Evolutionary conservation across 768 basidiomycete species (phyloP).

Genomic region (Hericium rajendrae): DNA sequence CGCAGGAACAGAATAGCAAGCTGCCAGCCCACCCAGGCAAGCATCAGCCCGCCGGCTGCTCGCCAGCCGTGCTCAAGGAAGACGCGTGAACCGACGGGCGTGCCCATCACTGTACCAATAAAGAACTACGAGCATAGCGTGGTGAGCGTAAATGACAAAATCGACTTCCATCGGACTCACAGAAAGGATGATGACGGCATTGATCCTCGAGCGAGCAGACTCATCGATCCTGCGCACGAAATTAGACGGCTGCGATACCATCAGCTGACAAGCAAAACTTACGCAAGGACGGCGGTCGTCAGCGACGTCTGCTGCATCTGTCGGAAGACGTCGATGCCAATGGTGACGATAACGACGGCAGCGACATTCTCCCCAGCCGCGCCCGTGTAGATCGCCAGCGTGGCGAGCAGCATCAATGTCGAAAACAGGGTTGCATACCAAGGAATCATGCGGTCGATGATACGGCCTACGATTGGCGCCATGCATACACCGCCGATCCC

Average conservation of each 20-base stretch:
- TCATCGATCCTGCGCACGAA: neutral
- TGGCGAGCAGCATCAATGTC: conserved; percentile 12
- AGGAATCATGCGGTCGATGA: conserved; percentile 21
- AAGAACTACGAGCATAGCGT: neutral
- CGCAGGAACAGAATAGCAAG: conserved; percentile 20
- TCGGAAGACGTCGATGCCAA: conserved; percentile 25
- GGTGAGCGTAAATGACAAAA: neutral
- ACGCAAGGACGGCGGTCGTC: conserved; percentile 3
- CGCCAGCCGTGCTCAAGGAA: conserved; percentile 26
- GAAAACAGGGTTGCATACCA: conserved; percentile 30
- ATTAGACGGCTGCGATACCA: neutral
- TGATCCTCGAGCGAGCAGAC: conserved; percentile 1
- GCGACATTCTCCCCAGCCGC: conserved; percentile 25
- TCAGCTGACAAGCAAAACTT: neutral
- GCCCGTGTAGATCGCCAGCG: conserved; percentile 20
- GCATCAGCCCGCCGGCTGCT: conserved; percentile 15
- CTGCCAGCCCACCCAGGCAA: conserved; percentile 22
- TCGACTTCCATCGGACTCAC: neutral
- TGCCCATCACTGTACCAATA: conserved; percentile 27
- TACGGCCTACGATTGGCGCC: conserved; percentile 10
- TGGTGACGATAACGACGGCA: conserved; percentile 24
- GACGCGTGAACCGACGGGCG: conserved; percentile 26
- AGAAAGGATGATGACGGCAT: conserved; percentile 6
- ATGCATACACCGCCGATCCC: conserved; percentile 25
- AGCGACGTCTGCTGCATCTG: conserved; percentile 27